Conservation (phyloP, 306 rosid species). For the Cucumis melo region DNA sequence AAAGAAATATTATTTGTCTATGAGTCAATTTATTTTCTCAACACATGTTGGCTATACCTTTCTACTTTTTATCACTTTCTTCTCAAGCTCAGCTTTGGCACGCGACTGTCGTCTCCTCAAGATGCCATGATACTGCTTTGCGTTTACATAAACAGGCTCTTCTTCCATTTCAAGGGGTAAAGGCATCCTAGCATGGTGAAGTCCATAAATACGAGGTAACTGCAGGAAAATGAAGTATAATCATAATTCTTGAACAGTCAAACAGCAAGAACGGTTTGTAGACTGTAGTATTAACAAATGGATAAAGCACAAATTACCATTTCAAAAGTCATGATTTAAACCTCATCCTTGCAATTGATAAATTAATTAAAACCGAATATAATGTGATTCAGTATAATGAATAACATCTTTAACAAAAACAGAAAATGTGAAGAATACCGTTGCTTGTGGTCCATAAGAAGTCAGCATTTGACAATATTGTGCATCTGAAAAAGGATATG, state of each 20-base stretch:
- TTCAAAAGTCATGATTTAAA: not conserved
- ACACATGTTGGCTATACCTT: slow-evolving; percentile 36
- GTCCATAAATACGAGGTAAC: slow-evolving; percentile 48
- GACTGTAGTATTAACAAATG: too few relatives aligned
- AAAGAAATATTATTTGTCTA: not conserved
- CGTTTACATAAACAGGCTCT: slow-evolving; percentile 87
- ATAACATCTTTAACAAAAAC: not conserved
- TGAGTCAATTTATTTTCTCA: not conserved
- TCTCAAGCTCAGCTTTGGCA: slow-evolving; percentile 76
- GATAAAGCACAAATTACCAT: not conserved
- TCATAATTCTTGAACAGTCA: not conserved
- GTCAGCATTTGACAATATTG: slow-evolving; percentile 40
- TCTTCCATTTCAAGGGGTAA: slow-evolving; percentile 83
- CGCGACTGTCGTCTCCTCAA: slow-evolving; percentile 82
- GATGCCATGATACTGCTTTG: slow-evolving; percentile 91
- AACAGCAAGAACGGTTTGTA: not conserved
- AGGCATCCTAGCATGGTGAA: slow-evolving; percentile 68
- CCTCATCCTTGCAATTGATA: not conserved
- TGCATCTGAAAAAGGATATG: slow-evolving; percentile 52
- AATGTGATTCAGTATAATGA: not conserved
- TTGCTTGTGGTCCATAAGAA: slow-evolving; percentile 39
- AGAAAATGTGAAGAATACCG: slow-evolving; percentile 25
- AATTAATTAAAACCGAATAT: too few relatives aligned
- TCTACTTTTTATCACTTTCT: slow-evolving; percentile 47
- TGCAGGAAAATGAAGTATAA: slow-evolving; percentile 21